phyloP scores from a whole-genome alignment of 2,329 filamentous ascomycete species.

The Aschersonia sp. region DNA sequence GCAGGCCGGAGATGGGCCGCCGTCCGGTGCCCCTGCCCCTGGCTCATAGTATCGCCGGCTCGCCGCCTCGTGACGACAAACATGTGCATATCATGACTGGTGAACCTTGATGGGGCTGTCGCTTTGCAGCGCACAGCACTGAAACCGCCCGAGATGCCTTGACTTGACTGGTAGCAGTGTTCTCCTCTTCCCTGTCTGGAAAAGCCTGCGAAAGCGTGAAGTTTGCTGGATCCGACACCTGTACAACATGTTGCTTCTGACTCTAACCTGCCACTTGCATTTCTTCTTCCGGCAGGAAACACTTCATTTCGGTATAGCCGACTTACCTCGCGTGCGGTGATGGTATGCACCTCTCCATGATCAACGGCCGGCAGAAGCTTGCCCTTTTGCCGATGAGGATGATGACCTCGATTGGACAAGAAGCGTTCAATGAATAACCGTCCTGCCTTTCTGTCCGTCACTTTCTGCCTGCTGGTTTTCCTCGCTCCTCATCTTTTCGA shows the following conservation, averaged over 20 bases:
- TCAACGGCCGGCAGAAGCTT: too few relatives aligned
- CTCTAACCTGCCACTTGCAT: conserved; percentile 4
- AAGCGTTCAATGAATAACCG: too few relatives aligned
- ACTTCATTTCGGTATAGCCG: not conserved
- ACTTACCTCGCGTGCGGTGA: not conserved
- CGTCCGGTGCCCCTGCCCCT: conserved; percentile 19
- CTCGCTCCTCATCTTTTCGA: too few relatives aligned
- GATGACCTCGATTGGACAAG: too few relatives aligned
- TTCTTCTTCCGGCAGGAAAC: conserved; percentile 2
- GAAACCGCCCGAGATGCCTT: conserved; percentile 15
- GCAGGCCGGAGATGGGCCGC: conserved; percentile 21
- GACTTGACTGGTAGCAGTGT: conserved; percentile 17
- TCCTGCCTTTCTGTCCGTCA: too few relatives aligned
- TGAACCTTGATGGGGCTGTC: conserved; percentile 18
- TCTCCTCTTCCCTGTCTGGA: conserved; percentile 12
- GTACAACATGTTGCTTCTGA: conserved; percentile 13
- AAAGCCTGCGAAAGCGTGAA: conserved; percentile 9
- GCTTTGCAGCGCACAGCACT: conserved; percentile 1
- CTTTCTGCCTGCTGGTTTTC: too few relatives aligned
- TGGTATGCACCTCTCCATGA: not conserved
- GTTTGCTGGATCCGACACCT: conserved; percentile 15
- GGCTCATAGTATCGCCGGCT: conserved; percentile 19
- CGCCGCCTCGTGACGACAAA: conserved; percentile 1
- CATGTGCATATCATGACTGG: conserved; percentile 12
- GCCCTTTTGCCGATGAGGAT: too few relatives aligned